Conservation (phyloP, 805 yeast species). For the Tetrapisispora arboricola region DNA sequence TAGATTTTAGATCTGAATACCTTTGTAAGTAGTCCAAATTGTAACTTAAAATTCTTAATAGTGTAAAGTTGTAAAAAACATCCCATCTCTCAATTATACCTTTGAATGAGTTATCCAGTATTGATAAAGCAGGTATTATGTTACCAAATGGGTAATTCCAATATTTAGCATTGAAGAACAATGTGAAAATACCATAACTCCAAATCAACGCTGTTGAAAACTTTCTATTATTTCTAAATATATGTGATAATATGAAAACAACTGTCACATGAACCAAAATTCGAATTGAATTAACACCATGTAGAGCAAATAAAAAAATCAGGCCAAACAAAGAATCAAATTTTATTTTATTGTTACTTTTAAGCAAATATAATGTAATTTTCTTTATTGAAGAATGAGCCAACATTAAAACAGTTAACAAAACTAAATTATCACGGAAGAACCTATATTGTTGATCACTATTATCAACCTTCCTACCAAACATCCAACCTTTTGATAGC, state of each 20-base stretch:
- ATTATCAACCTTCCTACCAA: conserved; percentile 85
- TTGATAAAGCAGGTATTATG: conserved; percentile 32
- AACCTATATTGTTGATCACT: conserved; percentile 84
- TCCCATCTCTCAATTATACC: conserved; percentile 92
- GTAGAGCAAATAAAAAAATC: conserved; percentile 57
- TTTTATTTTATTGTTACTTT: conserved; percentile 33
- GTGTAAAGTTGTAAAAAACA: conserved; percentile 83
- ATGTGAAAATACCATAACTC: conserved; percentile 67
- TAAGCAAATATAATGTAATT: conserved; percentile 13
- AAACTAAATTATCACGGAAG: conserved; percentile 68
- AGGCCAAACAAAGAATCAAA: conserved; percentile 72
- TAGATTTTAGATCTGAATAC: conserved; percentile 13
- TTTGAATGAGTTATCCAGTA: conserved; percentile 49
- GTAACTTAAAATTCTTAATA: conserved; percentile 74
- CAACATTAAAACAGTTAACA: conserved; percentile 44
- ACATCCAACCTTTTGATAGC: conserved; percentile 76
- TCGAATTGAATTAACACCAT: conserved; percentile 65
- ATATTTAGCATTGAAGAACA: conserved; percentile 67
- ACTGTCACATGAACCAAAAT: conserved; percentile 48
- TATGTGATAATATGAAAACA: conserved; percentile 32
- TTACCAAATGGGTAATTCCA: conserved; percentile 43
- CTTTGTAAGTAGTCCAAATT: conserved; percentile 62
- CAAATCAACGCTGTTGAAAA: conserved; percentile 45
- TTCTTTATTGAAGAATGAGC: conserved; percentile 47
- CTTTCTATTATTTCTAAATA: conserved; percentile 23